Base-by-base conservation (phyloP, 1,284 basidiomycete genomes). In the Tremellales sp. region DNA sequence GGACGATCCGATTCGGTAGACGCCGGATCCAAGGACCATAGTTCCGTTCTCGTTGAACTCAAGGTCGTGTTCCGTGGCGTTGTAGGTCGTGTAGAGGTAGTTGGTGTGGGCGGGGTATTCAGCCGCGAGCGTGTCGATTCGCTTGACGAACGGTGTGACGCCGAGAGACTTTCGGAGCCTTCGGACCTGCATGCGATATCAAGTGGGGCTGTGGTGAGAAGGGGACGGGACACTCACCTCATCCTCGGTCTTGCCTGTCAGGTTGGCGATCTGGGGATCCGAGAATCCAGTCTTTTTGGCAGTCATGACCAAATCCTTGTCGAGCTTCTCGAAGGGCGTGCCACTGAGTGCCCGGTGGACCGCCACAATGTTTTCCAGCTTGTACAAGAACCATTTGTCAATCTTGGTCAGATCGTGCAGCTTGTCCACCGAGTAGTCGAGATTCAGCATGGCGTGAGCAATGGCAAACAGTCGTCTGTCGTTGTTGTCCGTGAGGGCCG, bases 21-120 rank as follows among this genome's bases (percentile, higher is more conserved):
- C 95, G 64, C 95, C 95, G 51, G 86, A 90, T 37, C 95, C 95
- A n/a, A 98, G 83, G 26, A 99, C 94, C 89, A 98, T 97, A 24
- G 92, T 97, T 40, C 95, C 95, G 60, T 95, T 81, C 64, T 97
- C 95, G 69, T 95, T 80, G 67, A 98, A 98, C 36, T 90, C 83
- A 65, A 99, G 86, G 68, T 99, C 95, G 67, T 98, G 95, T 53
- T 86, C 83, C 1, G 88, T 85, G 6, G 93, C 95, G 68, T 98
- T 97, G 80, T 98, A 99, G 16, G 95, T 97, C 33, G 95, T 98
- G 77, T 98, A 99, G 51, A 99, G 85, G 76, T 98, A 98, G 78
- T 98, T 98, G 65, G 95, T 98, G 75, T 95, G 86, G 3, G 95
- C 95, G 19, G 95, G 95, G 78, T 89, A 98, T 74, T 99, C 95